Conservation (phyloP, 176 grass and related monocot species). For the Rhipidocladum racemiflorum region DNA sequence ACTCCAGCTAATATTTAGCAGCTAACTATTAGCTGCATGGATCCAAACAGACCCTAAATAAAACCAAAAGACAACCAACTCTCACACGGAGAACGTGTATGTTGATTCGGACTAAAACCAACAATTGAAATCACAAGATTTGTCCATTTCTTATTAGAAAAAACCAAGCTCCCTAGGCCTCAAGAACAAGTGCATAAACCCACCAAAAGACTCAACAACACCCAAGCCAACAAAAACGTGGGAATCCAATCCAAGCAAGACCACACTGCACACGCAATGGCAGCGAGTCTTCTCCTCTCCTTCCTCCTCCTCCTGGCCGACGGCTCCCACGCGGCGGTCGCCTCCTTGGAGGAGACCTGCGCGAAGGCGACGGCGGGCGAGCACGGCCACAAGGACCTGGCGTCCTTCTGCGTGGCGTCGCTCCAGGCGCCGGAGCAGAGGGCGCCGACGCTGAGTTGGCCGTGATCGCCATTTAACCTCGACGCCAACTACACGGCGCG, state of each 20-base stretch:
- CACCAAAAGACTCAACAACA: not conserved
- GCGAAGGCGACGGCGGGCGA: constrained; percentile 21
- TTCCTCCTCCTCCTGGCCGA: not conserved
- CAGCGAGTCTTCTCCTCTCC: not conserved
- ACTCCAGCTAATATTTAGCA: too few relatives aligned
- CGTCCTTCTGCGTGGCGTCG: constrained; percentile 36
- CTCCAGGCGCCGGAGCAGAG: constrained; percentile 43
- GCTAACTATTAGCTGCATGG: too few relatives aligned
- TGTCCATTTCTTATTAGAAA: too few relatives aligned
- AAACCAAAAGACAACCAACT: too few relatives aligned
- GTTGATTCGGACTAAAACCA: too few relatives aligned
- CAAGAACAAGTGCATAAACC: constrained; percentile 18
- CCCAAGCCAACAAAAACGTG: not conserved
- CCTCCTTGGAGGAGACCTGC: constrained; percentile 25
- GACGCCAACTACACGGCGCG: constrained; percentile 53
- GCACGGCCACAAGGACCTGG: not conserved
- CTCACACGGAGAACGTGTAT: too few relatives aligned
- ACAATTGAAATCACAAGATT: too few relatives aligned
- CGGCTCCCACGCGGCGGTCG: not conserved
- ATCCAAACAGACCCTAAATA: too few relatives aligned
- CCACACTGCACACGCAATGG: not conserved
- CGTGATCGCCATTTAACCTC: constrained; percentile 42
- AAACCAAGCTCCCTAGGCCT: not conserved
- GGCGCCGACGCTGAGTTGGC: constrained; percentile 37
- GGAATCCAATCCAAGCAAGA: not conserved